A percentile compares a stretch with the other conserved stretches of the same genome.
These are phyloP conservation scores for Boletus subparvulus DNA, from an alignment of 768 basidiomycete genomes.

Conservation along the genomic window DNA sequence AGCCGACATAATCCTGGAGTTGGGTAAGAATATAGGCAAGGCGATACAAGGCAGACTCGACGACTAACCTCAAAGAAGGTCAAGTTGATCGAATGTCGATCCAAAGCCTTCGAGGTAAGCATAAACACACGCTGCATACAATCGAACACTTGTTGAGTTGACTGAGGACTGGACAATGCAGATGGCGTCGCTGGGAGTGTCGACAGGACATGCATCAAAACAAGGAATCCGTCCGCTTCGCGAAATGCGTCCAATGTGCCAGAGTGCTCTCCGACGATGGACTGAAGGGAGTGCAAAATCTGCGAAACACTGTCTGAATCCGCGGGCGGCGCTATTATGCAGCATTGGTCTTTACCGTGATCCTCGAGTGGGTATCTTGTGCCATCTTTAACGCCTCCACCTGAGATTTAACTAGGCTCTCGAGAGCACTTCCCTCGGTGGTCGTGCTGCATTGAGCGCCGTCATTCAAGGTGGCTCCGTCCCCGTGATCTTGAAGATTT, in stretches of 20 bases:
- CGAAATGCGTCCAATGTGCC: constrained; percentile 74
- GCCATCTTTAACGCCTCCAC: constrained; percentile 69
- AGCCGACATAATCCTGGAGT: constrained; percentile 52
- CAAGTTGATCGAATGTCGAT: constrained; percentile 53
- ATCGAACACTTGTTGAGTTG: constrained; percentile 46
- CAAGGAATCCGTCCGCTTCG: constrained; percentile 78
- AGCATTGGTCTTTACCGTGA: constrained; percentile 46
- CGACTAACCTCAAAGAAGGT: constrained; percentile 64
- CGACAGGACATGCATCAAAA: constrained; percentile 70
- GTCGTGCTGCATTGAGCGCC: constrained; percentile 25
- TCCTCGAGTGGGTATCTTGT: constrained; percentile 43
- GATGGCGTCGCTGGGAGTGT: constrained; percentile 41
- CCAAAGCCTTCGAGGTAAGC: constrained; percentile 63
- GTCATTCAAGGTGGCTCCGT: constrained; percentile 17
- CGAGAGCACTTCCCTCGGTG: constrained; percentile 1
- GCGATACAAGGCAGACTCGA: constrained; percentile 21
- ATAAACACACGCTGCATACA: constrained; percentile 60
- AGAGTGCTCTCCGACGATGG: constrained; percentile 63
- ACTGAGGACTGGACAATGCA: constrained; percentile 29
- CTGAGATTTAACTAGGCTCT: constrained; percentile 60
- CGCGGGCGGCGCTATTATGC: neutral
- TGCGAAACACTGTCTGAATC: constrained; percentile 24
- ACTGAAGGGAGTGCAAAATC: constrained; percentile 66
- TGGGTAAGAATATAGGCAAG: constrained; percentile 13
- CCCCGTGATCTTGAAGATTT: constrained; percentile 50